A percentile compares a stretch with the other conserved stretches of the same genome.
Evolutionary conservation across 768 basidiomycete genomes (phyloP).

Genomic region (Suillus decipiens): DNA sequence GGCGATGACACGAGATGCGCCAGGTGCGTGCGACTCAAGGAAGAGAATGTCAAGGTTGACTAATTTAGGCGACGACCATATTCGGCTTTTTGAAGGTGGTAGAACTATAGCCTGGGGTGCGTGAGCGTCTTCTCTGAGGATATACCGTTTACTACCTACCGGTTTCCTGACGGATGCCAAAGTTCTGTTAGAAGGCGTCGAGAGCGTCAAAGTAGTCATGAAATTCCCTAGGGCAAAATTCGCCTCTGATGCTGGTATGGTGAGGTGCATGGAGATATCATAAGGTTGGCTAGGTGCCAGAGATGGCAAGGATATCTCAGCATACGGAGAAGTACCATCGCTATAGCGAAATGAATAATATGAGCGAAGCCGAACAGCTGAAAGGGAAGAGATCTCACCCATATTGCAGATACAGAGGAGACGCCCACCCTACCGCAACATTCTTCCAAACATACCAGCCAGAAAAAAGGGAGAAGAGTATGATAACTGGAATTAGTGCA

Average conservation of each 20-base stretch:
- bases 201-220: constrained; percentile 69
- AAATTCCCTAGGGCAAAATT: constrained; percentile 84
- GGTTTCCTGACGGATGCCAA: constrained; percentile 61
- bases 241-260: constrained; percentile 62
- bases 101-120: constrained; percentile 57
- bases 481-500: constrained; percentile 60
- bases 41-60: constrained; percentile 57
- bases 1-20: constrained; percentile 52
- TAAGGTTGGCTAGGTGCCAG: constrained; percentile 70
- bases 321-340: constrained; percentile 66
- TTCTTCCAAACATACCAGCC: constrained; percentile 77
- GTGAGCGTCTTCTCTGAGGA: constrained; percentile 14
- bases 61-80: constrained; percentile 42
- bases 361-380: not conserved
- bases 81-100: constrained; percentile 36
- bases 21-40: constrained; percentile 53
- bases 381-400: constrained; percentile 51
- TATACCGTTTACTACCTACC: constrained; percentile 43
- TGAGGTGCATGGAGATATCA: constrained; percentile 66
- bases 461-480: constrained; percentile 62
- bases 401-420: constrained; percentile 73
- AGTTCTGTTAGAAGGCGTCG: constrained; percentile 62
- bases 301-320: constrained; percentile 49
- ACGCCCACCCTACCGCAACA: constrained; percentile 70
- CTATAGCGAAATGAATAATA: constrained; percentile 36